Evolutionary conservation across 805 yeast species (phyloP), one percentile per base, ranked within the genome.

Genomic region (Yamadazyma sp.): DNA sequence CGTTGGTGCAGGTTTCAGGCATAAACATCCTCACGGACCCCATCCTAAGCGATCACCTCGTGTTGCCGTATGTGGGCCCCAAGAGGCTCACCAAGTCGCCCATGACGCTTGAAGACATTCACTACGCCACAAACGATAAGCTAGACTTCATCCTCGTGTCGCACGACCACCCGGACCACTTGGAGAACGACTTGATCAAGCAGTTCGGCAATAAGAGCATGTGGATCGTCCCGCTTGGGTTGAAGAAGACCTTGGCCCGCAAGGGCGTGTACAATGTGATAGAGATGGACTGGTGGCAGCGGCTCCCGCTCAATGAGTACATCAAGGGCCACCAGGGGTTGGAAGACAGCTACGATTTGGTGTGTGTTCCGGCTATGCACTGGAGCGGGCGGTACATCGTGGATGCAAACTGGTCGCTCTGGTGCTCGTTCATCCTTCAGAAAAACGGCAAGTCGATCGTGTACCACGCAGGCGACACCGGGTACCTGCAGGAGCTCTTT

Each of bases 401-500:
- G 13, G 98, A 91, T 57, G 75, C 95, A 2, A 91, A 91, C 59
- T 64, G 67, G 16, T 76, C 95, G 0, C 64, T 91, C 36, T 91
- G 98, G 98, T 86, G 95, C 50, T 87, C 96, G 0, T 91, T 82
- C 52, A 53, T 91, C 47, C 56, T 91, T 7, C 66, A 79, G 35
- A 75, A 78, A 41, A 75, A 85, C 46, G 82, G 80, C 0, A 69
- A 77, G 47, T 85, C 96, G 0, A 54, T 89, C 1, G 64, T 90
- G 29, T 91, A 80, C 67, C 98, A 91, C 59, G 95, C 91, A 12
- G 98, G 98, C 8, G 98, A 91, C 54, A 87, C 96, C 0, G 98
- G 98, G 0, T 91, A 86, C 56, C 79, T 82, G n/a, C 52, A 71
- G 22, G 95, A 79, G 20, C 60, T 91, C 33, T 90, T 86, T 59